phyloP scores from a whole-genome alignment of 768 basidiomycete genomes.

The Suillus tomentosus region DNA sequence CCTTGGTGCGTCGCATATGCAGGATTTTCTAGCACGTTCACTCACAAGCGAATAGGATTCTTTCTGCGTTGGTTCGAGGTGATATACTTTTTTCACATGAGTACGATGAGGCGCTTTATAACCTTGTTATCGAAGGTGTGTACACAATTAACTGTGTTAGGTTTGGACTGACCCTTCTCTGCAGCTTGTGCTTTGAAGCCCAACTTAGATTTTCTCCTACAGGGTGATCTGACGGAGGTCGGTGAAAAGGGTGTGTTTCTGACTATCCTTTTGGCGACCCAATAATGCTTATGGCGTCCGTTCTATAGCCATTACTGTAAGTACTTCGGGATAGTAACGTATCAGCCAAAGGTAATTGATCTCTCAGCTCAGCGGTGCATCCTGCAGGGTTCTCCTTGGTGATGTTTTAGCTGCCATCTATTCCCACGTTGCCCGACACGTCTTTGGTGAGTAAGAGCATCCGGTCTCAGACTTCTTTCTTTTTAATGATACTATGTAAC shows the following conservation, averaged over 20 bases:
- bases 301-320: constrained; percentile 56
- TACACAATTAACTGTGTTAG: neutral
- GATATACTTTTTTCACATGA: constrained; percentile 92
- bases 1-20: constrained; percentile 60
- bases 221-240: constrained; percentile 85
- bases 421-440: constrained; percentile 84
- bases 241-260: constrained; percentile 70
- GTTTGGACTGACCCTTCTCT: neutral
- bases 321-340: constrained; percentile 20
- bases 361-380: constrained; percentile 60
- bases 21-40: neutral
- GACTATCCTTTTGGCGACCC: neutral
- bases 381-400: constrained; percentile 70
- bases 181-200: constrained; percentile 82
- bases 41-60: constrained; percentile 52
- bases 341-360: constrained; percentile 19
- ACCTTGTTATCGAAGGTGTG: constrained; percentile 76
- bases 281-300: neutral
- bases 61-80: constrained; percentile 82
- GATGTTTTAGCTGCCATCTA: constrained; percentile 88
- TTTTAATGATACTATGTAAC: constrained; percentile 6
- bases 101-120: constrained; percentile 84
- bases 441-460: constrained; percentile 57
- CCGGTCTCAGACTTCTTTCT: neutral
- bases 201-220: constrained; percentile 75